Percentiles rank a stretch among this genome's conserved stretches.
Evolutionary conservation across 306 rosid species (phyloP).

Genomic region (Hippophae rhamnoides): DNA sequence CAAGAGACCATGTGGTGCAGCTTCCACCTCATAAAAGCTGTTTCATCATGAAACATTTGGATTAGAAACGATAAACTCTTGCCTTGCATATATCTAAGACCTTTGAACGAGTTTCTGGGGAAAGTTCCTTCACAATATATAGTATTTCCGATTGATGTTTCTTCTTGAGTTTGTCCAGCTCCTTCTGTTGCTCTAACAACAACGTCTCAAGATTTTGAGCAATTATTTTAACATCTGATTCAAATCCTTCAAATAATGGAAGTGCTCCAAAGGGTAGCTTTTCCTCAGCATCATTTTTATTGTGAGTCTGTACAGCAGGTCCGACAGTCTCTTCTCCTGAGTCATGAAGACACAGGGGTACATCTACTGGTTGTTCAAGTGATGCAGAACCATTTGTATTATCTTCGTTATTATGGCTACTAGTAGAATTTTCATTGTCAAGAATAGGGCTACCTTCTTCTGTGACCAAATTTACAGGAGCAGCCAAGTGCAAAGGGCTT

Average conservation of each 20-base stretch:
- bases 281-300: constrained; percentile 17
- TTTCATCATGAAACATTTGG: constrained; percentile 2
- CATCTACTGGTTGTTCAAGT: constrained; percentile 13
- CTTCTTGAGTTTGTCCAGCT: constrained; percentile 53
- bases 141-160: constrained; percentile 49
- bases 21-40: constrained; percentile 2
- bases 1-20: not conserved
- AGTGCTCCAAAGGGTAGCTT: constrained; percentile 15
- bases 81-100: constrained; percentile 40
- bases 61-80: constrained; percentile 23
- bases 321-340: constrained; percentile 16
- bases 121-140: constrained; percentile 40
- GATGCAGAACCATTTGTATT: constrained; percentile 20
- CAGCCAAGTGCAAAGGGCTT: constrained; percentile 37
- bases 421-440: constrained; percentile 17
- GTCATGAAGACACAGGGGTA: constrained; percentile 9
- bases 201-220: constrained; percentile 36
- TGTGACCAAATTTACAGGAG: constrained; percentile 15
- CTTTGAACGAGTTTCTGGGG: constrained; percentile 36
- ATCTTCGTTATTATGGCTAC: constrained; percentile 2
- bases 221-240: constrained; percentile 20
- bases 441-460: constrained; percentile 14
- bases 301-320: constrained; percentile 15
- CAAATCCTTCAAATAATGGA: constrained; percentile 18
- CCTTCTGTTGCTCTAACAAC: constrained; percentile 43